A percentile compares a stretch with the other conserved stretches of the same genome.
phyloP scores from a whole-genome alignment of 2,329 filamentous ascomycete genomes.

The Pseudohalonectria lignicola region DNA sequence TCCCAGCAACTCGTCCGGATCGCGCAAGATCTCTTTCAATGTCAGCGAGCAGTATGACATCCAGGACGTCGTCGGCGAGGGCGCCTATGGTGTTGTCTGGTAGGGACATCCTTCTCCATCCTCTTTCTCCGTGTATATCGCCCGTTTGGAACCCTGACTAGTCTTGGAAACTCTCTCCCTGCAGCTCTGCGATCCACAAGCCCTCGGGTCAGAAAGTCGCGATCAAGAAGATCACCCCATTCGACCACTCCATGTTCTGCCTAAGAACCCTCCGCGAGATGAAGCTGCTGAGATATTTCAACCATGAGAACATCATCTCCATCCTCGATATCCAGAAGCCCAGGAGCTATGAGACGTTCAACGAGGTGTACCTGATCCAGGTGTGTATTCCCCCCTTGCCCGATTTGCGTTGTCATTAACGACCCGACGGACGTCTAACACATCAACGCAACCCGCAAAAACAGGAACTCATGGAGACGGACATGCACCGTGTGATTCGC shows the following conservation, averaged over 20 bases:
- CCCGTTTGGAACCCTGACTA: not conserved
- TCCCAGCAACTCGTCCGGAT: constrained; percentile 47
- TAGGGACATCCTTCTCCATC: constrained; percentile 33
- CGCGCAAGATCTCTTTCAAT: constrained; percentile 98
- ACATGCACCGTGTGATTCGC: constrained; percentile 98
- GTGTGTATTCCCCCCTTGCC: constrained; percentile 32
- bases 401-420: too few relatives aligned
- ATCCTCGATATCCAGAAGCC: constrained; percentile 99
- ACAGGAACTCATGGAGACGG: constrained; percentile 99
- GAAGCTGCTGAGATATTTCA: constrained; percentile 98
- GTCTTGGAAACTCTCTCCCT: not conserved
- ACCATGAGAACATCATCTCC: constrained; percentile 99
- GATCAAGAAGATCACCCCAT: constrained; percentile 99
- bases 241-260: constrained; percentile 99
- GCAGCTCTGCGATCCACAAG: constrained; percentile 92
- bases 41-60: constrained; percentile 99
- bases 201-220: constrained; percentile 96
- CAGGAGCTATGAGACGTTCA: constrained; percentile 88
- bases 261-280: constrained; percentile 93
- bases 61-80: constrained; percentile 97
- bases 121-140: not conserved
- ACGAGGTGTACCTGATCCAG: constrained; percentile 97
- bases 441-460: too few relatives aligned
- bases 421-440: too few relatives aligned
- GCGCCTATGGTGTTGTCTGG: constrained; percentile 97